Evolutionary conservation across 2,329 filamentous ascomycete genomes (phyloP).

Genomic region (Juglanconis oblonga): DNA sequence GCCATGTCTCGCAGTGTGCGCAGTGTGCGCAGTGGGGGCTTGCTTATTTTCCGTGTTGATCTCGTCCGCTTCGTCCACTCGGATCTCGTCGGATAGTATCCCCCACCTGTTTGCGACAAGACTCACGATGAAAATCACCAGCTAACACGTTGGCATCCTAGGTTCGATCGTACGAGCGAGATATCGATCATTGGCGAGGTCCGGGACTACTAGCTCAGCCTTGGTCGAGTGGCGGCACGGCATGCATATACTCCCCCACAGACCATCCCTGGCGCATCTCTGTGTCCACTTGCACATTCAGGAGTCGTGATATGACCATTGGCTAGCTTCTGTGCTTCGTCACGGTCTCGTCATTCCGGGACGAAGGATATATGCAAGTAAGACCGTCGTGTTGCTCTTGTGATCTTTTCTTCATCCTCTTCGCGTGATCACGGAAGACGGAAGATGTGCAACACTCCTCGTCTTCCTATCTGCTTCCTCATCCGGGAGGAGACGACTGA

Average conservation of each 20-base stretch:
- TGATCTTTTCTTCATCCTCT: neutral
- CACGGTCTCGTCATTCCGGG: neutral
- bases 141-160: neutral
- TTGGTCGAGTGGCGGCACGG: slow-evolving; percentile 1
- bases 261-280: neutral
- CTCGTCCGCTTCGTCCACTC: neutral
- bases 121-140: neutral
- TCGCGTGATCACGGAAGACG: neutral
- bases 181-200: neutral
- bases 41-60: neutral
- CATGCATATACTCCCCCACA: neutral
- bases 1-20: slow-evolving; percentile 7
- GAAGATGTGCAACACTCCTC: neutral
- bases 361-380: neutral
- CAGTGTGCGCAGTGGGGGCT: neutral
- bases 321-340: neutral
- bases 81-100: no score
- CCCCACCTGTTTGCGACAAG: neutral
- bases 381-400: neutral
- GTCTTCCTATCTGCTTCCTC: neutral
- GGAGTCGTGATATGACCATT: neutral
- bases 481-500: neutral
- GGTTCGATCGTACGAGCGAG: neutral
- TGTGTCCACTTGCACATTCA: neutral
- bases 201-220: neutral